Base-by-base conservation (phyloP, 2,329 filamentous ascomycete genomes). In the Nemania diffusa region DNA sequence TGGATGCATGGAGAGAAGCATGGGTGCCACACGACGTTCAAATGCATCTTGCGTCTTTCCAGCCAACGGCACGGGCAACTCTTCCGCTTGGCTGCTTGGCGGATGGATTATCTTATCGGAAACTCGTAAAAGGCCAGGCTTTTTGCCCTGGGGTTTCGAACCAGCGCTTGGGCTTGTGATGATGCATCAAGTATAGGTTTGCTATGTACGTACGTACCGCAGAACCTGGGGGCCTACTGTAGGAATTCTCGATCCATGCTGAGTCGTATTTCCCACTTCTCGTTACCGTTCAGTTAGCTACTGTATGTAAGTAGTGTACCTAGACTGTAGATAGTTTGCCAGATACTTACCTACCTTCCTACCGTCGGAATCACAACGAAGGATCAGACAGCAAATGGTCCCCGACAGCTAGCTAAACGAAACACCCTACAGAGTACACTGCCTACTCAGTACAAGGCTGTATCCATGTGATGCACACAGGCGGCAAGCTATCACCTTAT, bases 391-490 rank as follows among this genome's bases (percentile, higher is more conserved):
- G 57, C 26, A 65, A 48, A 62, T 52, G n/a, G 34, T 29, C 58
- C 26, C 42, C 46, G 37, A 11, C 37, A 40, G 37, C 11, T 13
- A 40, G 44, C 20, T 32, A 57, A 67, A 67, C 59, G 53, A 65
- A 63, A 59, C 53, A 55, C 50, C 22, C 52, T 51, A 32, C 48
- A 46, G 32, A 22, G 15, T 29, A n/a, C n/a, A n/a, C n/a, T n/a
- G n/a, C n/a, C n/a, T n/a, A n/a, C n/a, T n/a, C n/a, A n/a, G n/a
- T n/a, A n/a, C 26, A 26, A 17, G 8, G 26, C 3, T 22, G 11
- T 29, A n/a, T 11, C 48, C 60, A 59, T 67, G 65, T 64, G 65
- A 64, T 56, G 56, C 65, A 60, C 22, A 29, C 11, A 24, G 46
- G 34, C 26, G n/a, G n/a, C n/a, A n/a, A 58, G 13, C 15, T 44